Percentiles rank a stretch among this genome's conserved stretches.
Conservation (phyloP, 306 rosid species). For the Psophocarpus tetragonolobus region DNA sequence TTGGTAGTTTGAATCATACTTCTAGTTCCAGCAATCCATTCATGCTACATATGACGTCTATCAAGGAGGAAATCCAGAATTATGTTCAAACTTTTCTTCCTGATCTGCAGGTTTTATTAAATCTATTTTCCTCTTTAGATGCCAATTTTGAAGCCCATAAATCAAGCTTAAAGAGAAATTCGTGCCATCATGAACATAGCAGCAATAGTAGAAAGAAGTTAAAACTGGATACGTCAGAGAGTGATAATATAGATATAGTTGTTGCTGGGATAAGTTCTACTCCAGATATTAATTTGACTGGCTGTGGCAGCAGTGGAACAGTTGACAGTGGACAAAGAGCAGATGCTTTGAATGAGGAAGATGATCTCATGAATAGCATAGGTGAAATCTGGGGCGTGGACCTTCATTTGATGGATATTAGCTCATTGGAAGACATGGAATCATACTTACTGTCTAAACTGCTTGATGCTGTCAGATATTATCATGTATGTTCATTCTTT, state of each 20-base stretch:
- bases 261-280: slow-evolving; percentile 65
- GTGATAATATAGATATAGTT: slow-evolving; percentile 65
- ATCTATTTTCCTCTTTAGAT: slow-evolving; percentile 65
- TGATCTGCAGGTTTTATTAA: slow-evolving; percentile 74
- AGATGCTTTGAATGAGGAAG: slow-evolving; percentile 45
- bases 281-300: slow-evolving; percentile 36
- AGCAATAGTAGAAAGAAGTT: slow-evolving; percentile 48
- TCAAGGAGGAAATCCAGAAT: slow-evolving; percentile 69
- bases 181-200: slow-evolving; percentile 39
- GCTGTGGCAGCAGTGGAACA: slow-evolving; percentile 35
- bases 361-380: slow-evolving; percentile 47
- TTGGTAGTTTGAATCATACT: slow-evolving; percentile 45
- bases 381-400: slow-evolving; percentile 78
- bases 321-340: slow-evolving; percentile 31
- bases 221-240: slow-evolving; percentile 47
- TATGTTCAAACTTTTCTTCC: slow-evolving; percentile 75
- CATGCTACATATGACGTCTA: slow-evolving; percentile 35
- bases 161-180: slow-evolving; percentile 56
- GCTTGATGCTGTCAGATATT: slow-evolving; percentile 75
- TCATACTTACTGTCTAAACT: slow-evolving; percentile 65
- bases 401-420: slow-evolving; percentile 32
- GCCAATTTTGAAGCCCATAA: slow-evolving; percentile 46
- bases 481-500: slow-evolving; percentile 55
- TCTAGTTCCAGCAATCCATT: slow-evolving; percentile 33
- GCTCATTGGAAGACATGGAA: slow-evolving; percentile 47